Base-by-base conservation (phyloP, 805 yeast species). In the Debaryomyces maramus region DNA sequence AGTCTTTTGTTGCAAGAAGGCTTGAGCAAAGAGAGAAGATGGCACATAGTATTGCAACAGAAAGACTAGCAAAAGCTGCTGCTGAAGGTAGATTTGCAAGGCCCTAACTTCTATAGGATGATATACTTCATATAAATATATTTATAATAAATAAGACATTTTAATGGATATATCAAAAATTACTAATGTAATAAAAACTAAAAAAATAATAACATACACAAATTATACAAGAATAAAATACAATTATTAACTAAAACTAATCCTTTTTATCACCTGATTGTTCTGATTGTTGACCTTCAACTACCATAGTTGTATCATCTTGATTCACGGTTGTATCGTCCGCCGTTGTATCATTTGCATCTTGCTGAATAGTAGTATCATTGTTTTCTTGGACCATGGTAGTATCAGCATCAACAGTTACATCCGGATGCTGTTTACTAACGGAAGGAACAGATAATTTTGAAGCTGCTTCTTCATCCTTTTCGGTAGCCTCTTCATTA, bases 1-100 rank as follows among this genome's bases (percentile, higher is more conserved):
- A 67, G 29, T 71, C 71, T 1, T 83, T 71, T 55, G 88, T 87
- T 3, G 69, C 75, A 7, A 66, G 70, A 44, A 68, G 88, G 34
- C 55, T 87, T 27, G 78, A 75, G 17, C 83, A 80, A 52, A 67
- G 91, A 38, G 87, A 81, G 40, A 63, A 75, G 18, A 63, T 78
- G 38, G 78, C 81, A 0, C 76, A 73, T 40, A 73, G 77, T 29
- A 65, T 78, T 32, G 73, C 78, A 3, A 77, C 83, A 1, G 83
- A 80, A 50, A 56, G 77, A 26, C 50, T 71, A 19, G 77, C 76
- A 1, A 57, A 67, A 38, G 76, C 74, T 3, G 77, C 73, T 7
- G 74, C 72, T 0, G 74, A 70, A 43, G 72, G 73, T 9, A 52
- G 53, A 9, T 55, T 64, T 33, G 30, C 40, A 20, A 33, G 24